Base-by-base conservation (phyloP, 805 yeast genomes). In the Pichia scutulata region DNA sequence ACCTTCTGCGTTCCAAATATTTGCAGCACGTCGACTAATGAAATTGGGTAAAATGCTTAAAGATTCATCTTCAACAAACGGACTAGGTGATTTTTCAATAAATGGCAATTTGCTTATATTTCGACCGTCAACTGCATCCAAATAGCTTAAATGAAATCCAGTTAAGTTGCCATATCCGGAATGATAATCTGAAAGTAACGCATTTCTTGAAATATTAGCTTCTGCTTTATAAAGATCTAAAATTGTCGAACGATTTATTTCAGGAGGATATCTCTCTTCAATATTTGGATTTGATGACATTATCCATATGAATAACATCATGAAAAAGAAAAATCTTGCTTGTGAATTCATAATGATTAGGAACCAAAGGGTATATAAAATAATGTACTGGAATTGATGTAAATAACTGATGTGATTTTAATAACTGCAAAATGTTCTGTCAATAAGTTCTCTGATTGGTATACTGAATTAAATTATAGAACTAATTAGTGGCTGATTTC, bases 151-250 rank as follows among this genome's bases (percentile, higher is more conserved):
- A 57, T 72, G 74, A 51, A 83, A 78, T 4, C 96, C 96, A 0
- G 93, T 84, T 16, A 87, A 63, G 57, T 86, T 84, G 1, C 86
- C 85, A 61, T 81, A 82, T 7, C 86, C 88, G 4, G 66, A 52
- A 19, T 61, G 49, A 62, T 75, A 82, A 1, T 75, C 71, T 41
- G 77, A 56, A 33, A 83, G 63, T 1, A 64, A 30, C 22, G 50
- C 60, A 2, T 63, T 54, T 23, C 67, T 48, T 62, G 73, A 55
- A 56, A 56, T 53, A 56, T 55, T 44, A 60, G 62, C 53, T 52
- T 58, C 73, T 30, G 66, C 58, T 44, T 68, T 70, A 46, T 76
- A 66, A 12, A 63, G 59, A n/a, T 63, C 55, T 16, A 77, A 46
- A 14, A 67, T 61, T 19, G 55, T n/a, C 13, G 57, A 47, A 16